These are phyloP conservation scores for Ilex asprella DNA, from an alignment of 257 asterid species.

Conservation along the genomic window DNA sequence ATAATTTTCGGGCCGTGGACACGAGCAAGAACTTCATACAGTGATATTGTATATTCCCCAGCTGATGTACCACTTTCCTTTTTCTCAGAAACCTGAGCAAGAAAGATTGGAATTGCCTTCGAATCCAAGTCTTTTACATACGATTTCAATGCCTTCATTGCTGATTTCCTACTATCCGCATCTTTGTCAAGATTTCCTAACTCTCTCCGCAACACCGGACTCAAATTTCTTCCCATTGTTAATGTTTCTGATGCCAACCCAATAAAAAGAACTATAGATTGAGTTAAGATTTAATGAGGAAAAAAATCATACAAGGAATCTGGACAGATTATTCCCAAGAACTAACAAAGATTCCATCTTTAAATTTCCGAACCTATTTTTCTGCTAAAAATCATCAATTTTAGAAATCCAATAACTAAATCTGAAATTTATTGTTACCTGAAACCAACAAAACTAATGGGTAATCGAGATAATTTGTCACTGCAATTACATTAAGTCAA, in stretches of 20 bases:
- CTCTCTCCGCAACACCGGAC: conserved; percentile 67
- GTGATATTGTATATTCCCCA: conserved; percentile 85
- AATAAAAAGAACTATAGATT: too few species aligned
- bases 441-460: too few species aligned
- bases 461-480: too few species aligned
- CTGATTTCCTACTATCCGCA: conserved; percentile 80
- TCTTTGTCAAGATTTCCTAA: conserved; percentile 89
- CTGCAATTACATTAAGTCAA: too few species aligned
- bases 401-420: too few species aligned
- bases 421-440: too few species aligned
- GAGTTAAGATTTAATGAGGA: too few species aligned
- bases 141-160: conserved; percentile 82
- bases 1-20: conserved; percentile 77
- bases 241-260: neutral
- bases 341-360: neutral
- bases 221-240: conserved; percentile 66
- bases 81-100: conserved; percentile 86
- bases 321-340: neutral
- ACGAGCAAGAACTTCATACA: conserved; percentile 87
- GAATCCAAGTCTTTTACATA: conserved; percentile 90
- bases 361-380: too few species aligned
- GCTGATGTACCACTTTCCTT: conserved; percentile 54
- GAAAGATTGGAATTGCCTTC: conserved; percentile 85
- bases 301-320: neutral
- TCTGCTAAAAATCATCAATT: too few species aligned